Evolutionary conservation across 2,329 filamentous ascomycete genomes (phyloP), one percentile per base, ranked within the genome.

Genomic region (Clarireedia sp.): DNA sequence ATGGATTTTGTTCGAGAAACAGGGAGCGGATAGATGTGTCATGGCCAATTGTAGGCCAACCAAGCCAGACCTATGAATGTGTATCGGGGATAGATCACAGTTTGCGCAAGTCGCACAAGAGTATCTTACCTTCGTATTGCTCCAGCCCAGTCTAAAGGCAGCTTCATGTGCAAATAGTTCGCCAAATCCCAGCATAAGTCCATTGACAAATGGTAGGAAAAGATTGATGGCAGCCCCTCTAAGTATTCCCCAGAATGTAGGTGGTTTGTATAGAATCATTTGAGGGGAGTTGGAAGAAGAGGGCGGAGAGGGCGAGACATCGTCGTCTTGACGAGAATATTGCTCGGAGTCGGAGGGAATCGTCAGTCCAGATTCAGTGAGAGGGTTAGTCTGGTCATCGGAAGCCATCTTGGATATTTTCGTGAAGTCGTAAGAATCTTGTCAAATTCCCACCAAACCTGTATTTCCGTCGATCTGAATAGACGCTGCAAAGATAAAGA

Each of bases 161-260:
- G 89, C 86, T 75, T 99, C 94, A 69, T 99, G 94, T 54, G 94
- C 94, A 71, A 99, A 92, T 51, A 99, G 74, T 74, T 99, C 94
- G 63, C 94, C 94, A 68, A 99, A 96, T 2, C 94, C 94, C 67
- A 99, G 74, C 94, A 99, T 99, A 77, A 99, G 81, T 47, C 94
- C 94, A 73, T 99, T 99, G 68, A 99, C 83, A 67, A 99, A 99
- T 0, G 94, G 94, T 19, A 99, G 74, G 1, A 99, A 67, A n/a
- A 99, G 76, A 70, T 99, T 99, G 73, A 99, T 99, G 5, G 91
- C 90, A 16, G 90, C 89, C 38, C 94, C 90, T 54, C 92, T 83
- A 54, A 96, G 63, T 60, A 99, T 71, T 9, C 88, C 84, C 89
- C 89, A 96, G 45, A 95, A 66, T 0, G 90, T 95, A 2, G 94